phyloP scores from a whole-genome alignment of 1,139 yeast genomes.

The Candida albicans region DNA sequence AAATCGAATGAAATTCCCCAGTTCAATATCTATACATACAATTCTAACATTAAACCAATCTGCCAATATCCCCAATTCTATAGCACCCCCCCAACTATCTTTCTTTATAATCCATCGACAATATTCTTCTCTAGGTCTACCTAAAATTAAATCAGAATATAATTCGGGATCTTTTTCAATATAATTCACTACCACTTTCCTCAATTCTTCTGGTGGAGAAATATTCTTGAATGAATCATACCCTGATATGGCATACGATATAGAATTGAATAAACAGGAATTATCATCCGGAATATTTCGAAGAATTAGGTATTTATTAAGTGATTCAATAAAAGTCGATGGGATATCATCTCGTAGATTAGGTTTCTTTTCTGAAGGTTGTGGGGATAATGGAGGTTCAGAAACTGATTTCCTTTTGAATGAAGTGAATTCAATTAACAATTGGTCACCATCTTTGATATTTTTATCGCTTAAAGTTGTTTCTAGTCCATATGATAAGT shows the following conservation, averaged over 20 bases:
- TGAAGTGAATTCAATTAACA: conserved; percentile 33
- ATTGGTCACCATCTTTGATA: conserved; percentile 58
- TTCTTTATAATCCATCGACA: conserved; percentile 60
- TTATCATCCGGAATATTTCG: conserved; percentile 77
- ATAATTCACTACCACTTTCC: conserved; percentile 46
- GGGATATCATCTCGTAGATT: conserved; percentile 26
- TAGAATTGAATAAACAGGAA: conserved; percentile 74
- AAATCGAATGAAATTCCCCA: conserved; percentile 58
- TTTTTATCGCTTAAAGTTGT: conserved; percentile 38
- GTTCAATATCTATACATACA: conserved; percentile 67
- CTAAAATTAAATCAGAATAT: conserved; percentile 63
- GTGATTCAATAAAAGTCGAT: conserved; percentile 21
- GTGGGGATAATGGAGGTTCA: conserved; percentile 2
- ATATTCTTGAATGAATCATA: conserved; percentile 16
- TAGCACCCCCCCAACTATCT: conserved; percentile 86
- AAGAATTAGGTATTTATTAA: conserved; percentile 38
- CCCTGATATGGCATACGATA: conserved; percentile 54
- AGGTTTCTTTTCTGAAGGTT: conserved; percentile 9
- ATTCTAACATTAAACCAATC: conserved; percentile 54
- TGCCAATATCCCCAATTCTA: conserved; percentile 69
- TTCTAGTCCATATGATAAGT: conserved; percentile 19
- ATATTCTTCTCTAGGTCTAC: conserved; percentile 50
- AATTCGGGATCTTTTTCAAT: conserved; percentile 43
- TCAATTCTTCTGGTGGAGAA: conserved; percentile 40
- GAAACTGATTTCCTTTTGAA: conserved; percentile 6